phyloP scores from a whole-genome alignment of 1,139 yeast species.

The Geotrichum reessii region DNA sequence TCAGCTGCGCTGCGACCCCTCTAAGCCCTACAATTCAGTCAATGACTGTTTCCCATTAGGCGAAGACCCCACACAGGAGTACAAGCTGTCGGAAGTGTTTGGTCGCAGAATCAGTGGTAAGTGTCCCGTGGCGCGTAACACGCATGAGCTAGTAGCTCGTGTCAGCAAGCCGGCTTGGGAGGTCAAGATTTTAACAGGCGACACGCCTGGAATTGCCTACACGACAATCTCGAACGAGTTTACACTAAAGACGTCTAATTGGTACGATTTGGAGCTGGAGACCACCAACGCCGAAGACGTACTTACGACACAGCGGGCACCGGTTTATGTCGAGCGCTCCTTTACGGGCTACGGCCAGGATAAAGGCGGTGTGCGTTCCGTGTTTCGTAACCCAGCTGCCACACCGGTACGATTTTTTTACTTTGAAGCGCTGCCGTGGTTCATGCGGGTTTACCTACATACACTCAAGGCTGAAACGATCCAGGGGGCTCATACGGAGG shows the following conservation, averaged over 20 bases:
- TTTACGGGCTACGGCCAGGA: constrained; percentile 90
- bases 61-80: constrained; percentile 47
- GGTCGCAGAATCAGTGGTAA: constrained; percentile 64
- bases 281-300: constrained; percentile 33
- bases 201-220: constrained; percentile 12
- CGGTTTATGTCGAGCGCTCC: constrained; percentile 73
- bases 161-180: constrained; percentile 32
- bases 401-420: constrained; percentile 50
- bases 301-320: constrained; percentile 46
- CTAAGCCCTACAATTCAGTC: constrained; percentile 48
- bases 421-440: constrained; percentile 91
- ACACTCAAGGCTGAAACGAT: constrained; percentile 36
- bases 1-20: constrained; percentile 62
- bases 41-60: constrained; percentile 77
- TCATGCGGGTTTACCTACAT: constrained; percentile 74
- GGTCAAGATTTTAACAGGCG: constrained; percentile 16
- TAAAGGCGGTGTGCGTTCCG: constrained; percentile 80
- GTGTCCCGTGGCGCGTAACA: constrained; percentile 43
- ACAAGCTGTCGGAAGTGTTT: constrained; percentile 59
- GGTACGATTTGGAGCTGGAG: constrained; percentile 39
- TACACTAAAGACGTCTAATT: constrained; percentile 26
- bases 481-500: constrained; percentile 14
- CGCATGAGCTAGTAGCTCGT: constrained; percentile 25
- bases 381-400: constrained; percentile 58
- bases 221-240: constrained; percentile 19